Evolutionary conservation across 1,284 basidiomycete genomes (phyloP), one percentile per base, ranked within the genome.

Genomic region (Megacollybia platyphylla): DNA sequence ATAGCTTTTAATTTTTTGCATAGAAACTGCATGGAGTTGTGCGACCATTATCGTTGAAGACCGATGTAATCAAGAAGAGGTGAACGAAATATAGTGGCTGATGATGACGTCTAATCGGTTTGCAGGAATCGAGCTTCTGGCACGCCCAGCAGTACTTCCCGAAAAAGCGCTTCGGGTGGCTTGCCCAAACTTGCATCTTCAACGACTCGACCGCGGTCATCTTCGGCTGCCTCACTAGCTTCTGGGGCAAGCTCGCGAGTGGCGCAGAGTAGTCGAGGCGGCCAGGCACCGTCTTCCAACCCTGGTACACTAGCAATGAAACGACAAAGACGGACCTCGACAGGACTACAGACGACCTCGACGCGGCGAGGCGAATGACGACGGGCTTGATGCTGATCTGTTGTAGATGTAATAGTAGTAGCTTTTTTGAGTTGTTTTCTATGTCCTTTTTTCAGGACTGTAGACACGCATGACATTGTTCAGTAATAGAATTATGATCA

Each of bases 41-140:
- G 11, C 76, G 93, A 43, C 92, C 92, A 5, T 64, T 96, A 49
- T 93, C 90, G 39, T 72, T 97, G 48, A 97, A 96, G 73, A 96
- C 92, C 18, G 92, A 97, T 59, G 86, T 96, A 36, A 97, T 97
- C 63, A 97, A 97, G 79, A 97, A 96, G 69, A 75, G 92, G 88
- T 90, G 53, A 41, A 74, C 63, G 39, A 34, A 24, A 24, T 4
- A 1, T 2, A 5, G 20, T 15, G 31, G 31, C 31, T 6, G 15
- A 15, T 34, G 11, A 15, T 41, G 29, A 34, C 30, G 10, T 42
- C 18, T 36, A 40, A 37, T 28, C 43, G 46, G 52, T 47, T 44
- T 27, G 36, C 50, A 87, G 84, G 54, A 87, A 87, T 59, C 78
- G 84, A 35, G 79, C 84, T 30, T 85, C 84, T 44, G 84, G 83